Evolutionary conservation across 345 rosid genomes (phyloP), one percentile per base, ranked within the genome.

Genomic region (Citrus mangshanensis): DNA sequence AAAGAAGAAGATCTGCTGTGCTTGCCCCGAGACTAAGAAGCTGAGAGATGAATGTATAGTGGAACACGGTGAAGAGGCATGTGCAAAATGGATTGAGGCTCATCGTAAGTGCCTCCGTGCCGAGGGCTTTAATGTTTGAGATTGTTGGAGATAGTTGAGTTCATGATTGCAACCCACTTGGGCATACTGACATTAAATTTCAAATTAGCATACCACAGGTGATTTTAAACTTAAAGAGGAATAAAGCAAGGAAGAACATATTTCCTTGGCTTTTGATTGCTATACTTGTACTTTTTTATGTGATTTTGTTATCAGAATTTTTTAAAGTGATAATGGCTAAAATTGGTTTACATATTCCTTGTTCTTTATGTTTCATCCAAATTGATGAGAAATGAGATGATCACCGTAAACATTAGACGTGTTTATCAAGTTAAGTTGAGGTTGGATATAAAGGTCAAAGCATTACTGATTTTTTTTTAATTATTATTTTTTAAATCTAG

Each of bases 41-140:
- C 88, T 95, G 63, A 91, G 99, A 84, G 99, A 95, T 54, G 97
- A 91, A 88, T 93, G 96, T 89, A 88, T 96, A 22, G 94, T 95
- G 32, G 84, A 91, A 84, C 93, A 93, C 55, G 97, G 93, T 73
- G 97, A 95, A 88, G 85, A 87, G 5, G 93, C 95, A 78, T 93
- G 99, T 80, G 83, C 83, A n/a, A 92, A 96, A 88, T 93, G 97
- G 98, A 96, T 93, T 4, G 95, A 94, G 76, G 99, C 97, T 88
- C 98, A 95, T 83, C 87, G 84, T n/a, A 77, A 60, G 56, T 94
- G 98, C 84, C 97, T 96, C 78, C 95, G 94, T n/a, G 91, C 94
- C 0, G 97, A 96, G 89, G 98, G 93, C 55, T 96, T 93, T 78
- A 92, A 91, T 35, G 87, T 96, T 83, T 96, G 85, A 95, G 58